Evolutionary conservation across 192 early-diverging fungal genomes (phyloP), one percentile per base, ranked within the genome.

Genomic region (Radiomyces spectabilis): DNA sequence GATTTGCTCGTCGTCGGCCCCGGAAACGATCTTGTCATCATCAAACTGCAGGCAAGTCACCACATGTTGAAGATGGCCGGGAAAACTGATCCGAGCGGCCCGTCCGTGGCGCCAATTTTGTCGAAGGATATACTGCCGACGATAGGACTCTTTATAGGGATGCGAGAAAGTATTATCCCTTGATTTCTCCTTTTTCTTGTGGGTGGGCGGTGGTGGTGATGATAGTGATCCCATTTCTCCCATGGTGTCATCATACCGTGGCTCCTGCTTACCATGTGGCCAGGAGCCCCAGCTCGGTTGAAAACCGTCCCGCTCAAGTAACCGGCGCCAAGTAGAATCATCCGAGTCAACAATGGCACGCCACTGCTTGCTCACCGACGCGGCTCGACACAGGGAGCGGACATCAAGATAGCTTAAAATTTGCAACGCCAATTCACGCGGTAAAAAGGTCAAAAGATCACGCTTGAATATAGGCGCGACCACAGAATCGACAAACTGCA

Each of bases 1-100:
- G 27, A 98, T 98, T 25, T 85, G 83, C 51, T 91, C 84, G 37
- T 95, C 93, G 68, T 99, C 93, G 16, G 90, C 84, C 9, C 93
- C 97, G 13, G 91, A 89, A 16, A 99, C 86, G 27, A 99, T 94
- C 68, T 96, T 93, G 49, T 95, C 87, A 16, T 80, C 79, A 58
- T 97, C 94, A 71, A 97, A 93, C 65, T 97, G 92, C 37, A 99
- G 70, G 55, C 94, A 97, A 18, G 97, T 99, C 7, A 97, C 94
- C 0, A 96, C 93, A 60, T 85, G 77, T 57, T 85, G 76, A 29
- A 78, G 82, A 59, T 95, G 88, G 32, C 91, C 88, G n/a, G 75
- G 74, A 62, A 98, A 94, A 31, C 81, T 85, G 25, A 85, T 79
- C 31, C 87, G 84, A 55, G 80, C 77, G 66, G 79, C 84, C 18